These are phyloP conservation scores for Cynara cardunculus DNA, from an alignment of 129 eudicot genomes.

Conservation along the genomic window DNA sequence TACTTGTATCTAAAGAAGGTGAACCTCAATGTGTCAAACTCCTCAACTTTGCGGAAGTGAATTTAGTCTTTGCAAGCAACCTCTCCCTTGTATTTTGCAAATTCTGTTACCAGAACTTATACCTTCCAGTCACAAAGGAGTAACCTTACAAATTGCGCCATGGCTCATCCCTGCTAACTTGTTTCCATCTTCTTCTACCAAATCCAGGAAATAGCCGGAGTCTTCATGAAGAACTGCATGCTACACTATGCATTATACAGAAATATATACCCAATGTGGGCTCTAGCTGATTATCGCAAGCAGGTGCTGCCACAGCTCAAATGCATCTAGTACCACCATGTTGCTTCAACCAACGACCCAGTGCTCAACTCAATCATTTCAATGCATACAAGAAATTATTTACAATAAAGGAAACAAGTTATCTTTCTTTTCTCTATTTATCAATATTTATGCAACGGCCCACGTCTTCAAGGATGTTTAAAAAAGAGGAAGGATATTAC, in stretches of 20 bases:
- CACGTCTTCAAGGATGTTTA: constrained; percentile 13
- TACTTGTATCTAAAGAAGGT: background rate
- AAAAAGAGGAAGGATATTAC: constrained; percentile 7
- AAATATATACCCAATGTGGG: constrained; percentile 76
- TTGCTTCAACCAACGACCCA: background rate
- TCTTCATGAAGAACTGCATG: constrained; percentile 78
- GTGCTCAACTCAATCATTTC: constrained; percentile 6
- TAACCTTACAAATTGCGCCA: background rate
- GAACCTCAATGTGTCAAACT: background rate
- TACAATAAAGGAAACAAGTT: constrained; percentile 5
- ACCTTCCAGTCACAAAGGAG: background rate
- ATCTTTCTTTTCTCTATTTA: background rate
- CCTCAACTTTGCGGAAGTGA: background rate
- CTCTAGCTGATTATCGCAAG: constrained; percentile 65
- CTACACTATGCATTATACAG: constrained; percentile 70
- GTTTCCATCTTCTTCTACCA: background rate
- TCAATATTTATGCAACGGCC: background rate
- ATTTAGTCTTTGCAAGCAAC: too few species aligned
- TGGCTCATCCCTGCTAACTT: background rate
- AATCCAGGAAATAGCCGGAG: constrained; percentile 74
- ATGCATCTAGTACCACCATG: constrained; percentile 12
- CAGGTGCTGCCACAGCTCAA: constrained; percentile 26
- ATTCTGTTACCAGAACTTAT: too few species aligned
- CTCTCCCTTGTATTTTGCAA: too few species aligned
- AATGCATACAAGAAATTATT: background rate